phyloP scores from a whole-genome alignment of 805 yeast genomes.

The Tetrapisispora arboricola region DNA sequence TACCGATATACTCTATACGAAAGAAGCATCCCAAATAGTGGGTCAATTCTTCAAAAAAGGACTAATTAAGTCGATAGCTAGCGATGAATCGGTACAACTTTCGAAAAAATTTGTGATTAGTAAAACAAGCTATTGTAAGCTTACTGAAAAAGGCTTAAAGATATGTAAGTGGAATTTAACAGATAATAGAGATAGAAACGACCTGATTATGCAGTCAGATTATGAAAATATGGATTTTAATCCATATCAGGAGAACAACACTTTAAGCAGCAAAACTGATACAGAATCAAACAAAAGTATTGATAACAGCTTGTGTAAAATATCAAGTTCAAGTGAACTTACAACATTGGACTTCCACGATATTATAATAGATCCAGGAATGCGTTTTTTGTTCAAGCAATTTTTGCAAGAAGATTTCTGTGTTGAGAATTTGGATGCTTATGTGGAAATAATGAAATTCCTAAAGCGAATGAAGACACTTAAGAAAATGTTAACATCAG shows the following conservation, averaged over 20 bases:
- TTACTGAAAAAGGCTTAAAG: conserved; percentile 35
- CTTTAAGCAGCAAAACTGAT: conserved; percentile 5
- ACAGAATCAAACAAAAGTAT: conserved; percentile 5
- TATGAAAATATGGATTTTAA: not conserved
- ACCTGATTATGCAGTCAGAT: not conserved
- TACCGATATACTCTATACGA: conserved; percentile 50
- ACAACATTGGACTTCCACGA: not conserved
- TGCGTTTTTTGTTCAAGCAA: conserved; percentile 53
- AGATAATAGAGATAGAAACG: conserved; percentile 1
- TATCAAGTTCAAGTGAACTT: not conserved
- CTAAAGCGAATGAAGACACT: conserved; percentile 37
- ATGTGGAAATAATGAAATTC: conserved; percentile 46
- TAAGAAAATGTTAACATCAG: conserved; percentile 26
- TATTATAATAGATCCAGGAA: conserved; percentile 58
- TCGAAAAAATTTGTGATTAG: conserved; percentile 25
- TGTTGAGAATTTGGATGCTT: conserved; percentile 68
- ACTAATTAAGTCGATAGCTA: conserved; percentile 37
- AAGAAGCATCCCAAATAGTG: conserved; percentile 46
- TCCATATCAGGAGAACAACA: conserved; percentile 2
- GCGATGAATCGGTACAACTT: conserved; percentile 29
- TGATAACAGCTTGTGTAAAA: not conserved
- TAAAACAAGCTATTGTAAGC: conserved; percentile 34
- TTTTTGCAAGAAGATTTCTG: conserved; percentile 58
- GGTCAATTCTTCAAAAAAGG: conserved; percentile 38
- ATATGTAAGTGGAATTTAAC: conserved; percentile 24